Base-by-base conservation (phyloP, 352 stramenopile genomes). In the Pythium pyrilobum region DNA sequence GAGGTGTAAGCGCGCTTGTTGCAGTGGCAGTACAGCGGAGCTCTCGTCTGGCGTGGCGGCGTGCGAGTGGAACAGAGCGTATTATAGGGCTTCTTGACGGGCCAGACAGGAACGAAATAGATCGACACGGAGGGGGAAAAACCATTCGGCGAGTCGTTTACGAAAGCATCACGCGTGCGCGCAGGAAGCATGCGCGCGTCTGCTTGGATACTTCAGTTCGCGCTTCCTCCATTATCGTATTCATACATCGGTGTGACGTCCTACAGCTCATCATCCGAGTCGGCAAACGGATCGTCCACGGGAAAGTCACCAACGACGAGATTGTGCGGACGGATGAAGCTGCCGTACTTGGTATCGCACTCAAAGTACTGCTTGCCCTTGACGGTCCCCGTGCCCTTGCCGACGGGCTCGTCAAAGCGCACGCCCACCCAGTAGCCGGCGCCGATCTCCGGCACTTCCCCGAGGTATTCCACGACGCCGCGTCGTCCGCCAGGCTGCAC, bases 401-500 rank as follows among this genome's bases (percentile, higher is more conserved):
- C 94, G 21, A 97, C 71, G 15, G 97, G 96, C 70, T 99, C 97
- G 71, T 99, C 97, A 58, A 99, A 98, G 28, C 82, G 72, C 32
- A 99, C 87, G 29, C 97, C 97, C 7, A 99, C 85, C 93, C 92
- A 98, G 64, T 96, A 93, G 28, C 94, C 94, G 0, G 69, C 52
- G 10, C 73, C 75, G 50, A 98, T 77, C 53, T 97, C 92, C 15
- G 95, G 67, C 39, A 98, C 85, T 59, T 91, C 64, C 10, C 97
- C 97, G 11, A 98, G 43, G 66, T 86, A 99, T 27, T 74, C 72
- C 32, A 99, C 86, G 23, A 66, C 67, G 21, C 97, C 97, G 23
- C 96, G 79, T 34, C 97, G 79, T n/a, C 77, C 83, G 24, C 97
- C 97, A 1, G 97, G 97, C 58, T 93, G 73, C 31, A 99, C 92